Percentiles rank a stretch among this genome's conserved stretches.
Conservation (phyloP, 768 basidiomycete species). For the Sistotremastrum suecicum region DNA sequence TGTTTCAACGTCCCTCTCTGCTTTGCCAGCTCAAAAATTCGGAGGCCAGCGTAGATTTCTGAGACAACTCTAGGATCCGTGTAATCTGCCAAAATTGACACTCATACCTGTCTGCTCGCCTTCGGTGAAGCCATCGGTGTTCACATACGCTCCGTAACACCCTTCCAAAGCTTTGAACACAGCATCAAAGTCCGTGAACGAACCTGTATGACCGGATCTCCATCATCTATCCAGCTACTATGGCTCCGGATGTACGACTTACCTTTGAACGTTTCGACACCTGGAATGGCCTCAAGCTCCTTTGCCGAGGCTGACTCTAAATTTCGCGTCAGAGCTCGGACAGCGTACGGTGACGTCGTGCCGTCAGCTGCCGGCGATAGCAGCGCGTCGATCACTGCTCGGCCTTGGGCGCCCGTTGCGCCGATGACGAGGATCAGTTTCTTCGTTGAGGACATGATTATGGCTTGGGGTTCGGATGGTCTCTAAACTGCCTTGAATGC, state of each 20-base stretch:
- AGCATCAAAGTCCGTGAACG: conserved; percentile 18
- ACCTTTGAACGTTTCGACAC: conserved; percentile 27
- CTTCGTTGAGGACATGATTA: conserved; percentile 1
- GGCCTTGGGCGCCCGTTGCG: conserved; percentile 32
- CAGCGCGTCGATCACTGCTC: conserved; percentile 24
- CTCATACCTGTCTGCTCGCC: conserved; percentile 17
- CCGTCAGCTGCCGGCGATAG: conserved; percentile 21
- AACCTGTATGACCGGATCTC: conserved; percentile 11
- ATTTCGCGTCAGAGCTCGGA: conserved; percentile 29
- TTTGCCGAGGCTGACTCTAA: conserved; percentile 19
- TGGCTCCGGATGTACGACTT: not conserved
- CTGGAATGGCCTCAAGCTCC: conserved; percentile 18
- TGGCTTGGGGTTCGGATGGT: no score
- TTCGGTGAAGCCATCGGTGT: conserved; percentile 24
- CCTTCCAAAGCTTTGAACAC: conserved; percentile 21
- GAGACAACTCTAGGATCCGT: conserved; percentile 16
- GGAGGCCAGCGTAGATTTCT: conserved; percentile 25
- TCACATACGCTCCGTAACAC: conserved; percentile 26
- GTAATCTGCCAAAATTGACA: no score
- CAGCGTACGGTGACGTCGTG: conserved; percentile 26
- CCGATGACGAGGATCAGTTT: conserved; percentile 32
- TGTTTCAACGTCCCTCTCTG: conserved; percentile 20
- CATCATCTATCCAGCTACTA: not conserved
- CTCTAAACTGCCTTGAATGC: no score
- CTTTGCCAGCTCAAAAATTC: conserved; percentile 27